phyloP scores from a whole-genome alignment of 2,329 filamentous ascomycete genomes.

The Talaromyces sp. region DNA sequence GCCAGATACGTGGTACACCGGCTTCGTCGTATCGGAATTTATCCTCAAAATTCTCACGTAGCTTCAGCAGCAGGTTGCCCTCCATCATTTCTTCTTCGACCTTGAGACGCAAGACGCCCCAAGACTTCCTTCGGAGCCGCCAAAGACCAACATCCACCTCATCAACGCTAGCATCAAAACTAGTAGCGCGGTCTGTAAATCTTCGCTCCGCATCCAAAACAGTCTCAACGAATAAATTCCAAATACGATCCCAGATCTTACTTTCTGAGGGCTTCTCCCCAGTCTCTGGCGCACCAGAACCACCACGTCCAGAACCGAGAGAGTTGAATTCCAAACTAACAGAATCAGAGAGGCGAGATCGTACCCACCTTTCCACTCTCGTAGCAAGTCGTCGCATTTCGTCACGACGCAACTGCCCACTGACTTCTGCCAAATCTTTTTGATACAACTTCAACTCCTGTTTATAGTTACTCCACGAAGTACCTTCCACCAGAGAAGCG shows the following conservation, averaged over 20 bases:
- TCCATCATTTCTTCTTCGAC: slow-evolving; percentile 98
- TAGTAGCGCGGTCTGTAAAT: slow-evolving; percentile 84
- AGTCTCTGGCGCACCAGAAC: slow-evolving; percentile 73
- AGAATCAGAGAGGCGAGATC: slow-evolving; percentile 79
- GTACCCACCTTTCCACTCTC: slow-evolving; percentile 90
- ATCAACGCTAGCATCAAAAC: slow-evolving; percentile 86
- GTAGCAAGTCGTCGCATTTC: slow-evolving; percentile 93
- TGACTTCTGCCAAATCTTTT: slow-evolving; percentile 88
- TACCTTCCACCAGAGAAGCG: slow-evolving; percentile 70
- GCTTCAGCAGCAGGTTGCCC: slow-evolving; percentile 89
- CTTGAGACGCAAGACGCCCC: slow-evolving; percentile 83
- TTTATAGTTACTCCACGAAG: slow-evolving; percentile 83
- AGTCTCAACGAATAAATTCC: slow-evolving; percentile 77
- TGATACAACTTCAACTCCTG: slow-evolving; percentile 76
- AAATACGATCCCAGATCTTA: slow-evolving; percentile 93
- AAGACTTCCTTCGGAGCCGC: slow-evolving; percentile 89
- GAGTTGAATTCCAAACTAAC: slow-evolving; percentile 95
- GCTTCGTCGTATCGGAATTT: slow-evolving; percentile 97
- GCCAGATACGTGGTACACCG: slow-evolving; percentile 94
- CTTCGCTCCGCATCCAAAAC: slow-evolving; percentile 80
- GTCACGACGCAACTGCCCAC: slow-evolving; percentile 78
- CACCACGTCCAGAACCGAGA: slow-evolving; percentile 81
- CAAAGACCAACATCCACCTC: slow-evolving; percentile 92
- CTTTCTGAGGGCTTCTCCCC: slow-evolving; percentile 75
- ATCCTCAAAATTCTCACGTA: slow-evolving; percentile 97